These are phyloP conservation scores for Fusarium duplospermum DNA, from an alignment of 2,329 filamentous ascomycete species.

Conservation along the genomic window DNA sequence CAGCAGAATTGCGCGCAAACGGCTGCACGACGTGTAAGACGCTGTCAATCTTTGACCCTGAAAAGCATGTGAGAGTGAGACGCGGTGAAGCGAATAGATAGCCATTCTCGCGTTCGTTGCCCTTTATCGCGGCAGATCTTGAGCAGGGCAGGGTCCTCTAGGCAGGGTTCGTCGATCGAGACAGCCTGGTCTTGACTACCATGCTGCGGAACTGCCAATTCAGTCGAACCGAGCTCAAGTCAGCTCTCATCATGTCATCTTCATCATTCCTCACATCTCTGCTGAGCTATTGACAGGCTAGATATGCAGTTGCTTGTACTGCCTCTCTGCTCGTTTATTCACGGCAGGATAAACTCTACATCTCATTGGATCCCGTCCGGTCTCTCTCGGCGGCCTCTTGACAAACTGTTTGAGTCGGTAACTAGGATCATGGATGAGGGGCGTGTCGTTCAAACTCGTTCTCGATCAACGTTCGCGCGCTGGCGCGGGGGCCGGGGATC, in stretches of 20 bases:
- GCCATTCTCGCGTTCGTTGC: constrained; percentile 10
- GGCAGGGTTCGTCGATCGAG: constrained; percentile 19
- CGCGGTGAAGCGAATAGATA: constrained; percentile 29
- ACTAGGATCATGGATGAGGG: constrained; percentile 28
- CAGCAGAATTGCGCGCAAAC: neutral
- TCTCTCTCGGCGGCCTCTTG: constrained; percentile 8
- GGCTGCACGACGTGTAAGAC: constrained; percentile 7
- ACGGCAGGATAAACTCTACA: neutral
- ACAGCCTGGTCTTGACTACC: constrained; percentile 5
- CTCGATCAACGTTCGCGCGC: constrained; percentile 31
- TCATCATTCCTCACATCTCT: constrained; percentile 1
- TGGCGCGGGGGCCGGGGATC: constrained; percentile 22
- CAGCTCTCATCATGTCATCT: constrained; percentile 30
- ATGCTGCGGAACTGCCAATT: constrained; percentile 20
- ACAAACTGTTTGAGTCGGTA: neutral
- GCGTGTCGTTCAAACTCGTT: constrained; percentile 18
- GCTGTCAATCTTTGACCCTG: constrained; percentile 23
- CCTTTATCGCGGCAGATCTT: constrained; percentile 21
- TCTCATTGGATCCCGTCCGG: neutral
- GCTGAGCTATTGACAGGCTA: constrained; percentile 1
- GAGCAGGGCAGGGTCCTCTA: constrained; percentile 18
- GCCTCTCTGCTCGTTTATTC: constrained; percentile 19
- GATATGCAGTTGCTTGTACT: constrained; percentile 11
- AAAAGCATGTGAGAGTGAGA: constrained; percentile 41
- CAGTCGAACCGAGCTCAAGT: constrained; percentile 29